Evolutionary conservation across 2,329 filamentous ascomycete genomes (phyloP), one percentile per base, ranked within the genome.

Genomic region (Fusarium tricinctum): DNA sequence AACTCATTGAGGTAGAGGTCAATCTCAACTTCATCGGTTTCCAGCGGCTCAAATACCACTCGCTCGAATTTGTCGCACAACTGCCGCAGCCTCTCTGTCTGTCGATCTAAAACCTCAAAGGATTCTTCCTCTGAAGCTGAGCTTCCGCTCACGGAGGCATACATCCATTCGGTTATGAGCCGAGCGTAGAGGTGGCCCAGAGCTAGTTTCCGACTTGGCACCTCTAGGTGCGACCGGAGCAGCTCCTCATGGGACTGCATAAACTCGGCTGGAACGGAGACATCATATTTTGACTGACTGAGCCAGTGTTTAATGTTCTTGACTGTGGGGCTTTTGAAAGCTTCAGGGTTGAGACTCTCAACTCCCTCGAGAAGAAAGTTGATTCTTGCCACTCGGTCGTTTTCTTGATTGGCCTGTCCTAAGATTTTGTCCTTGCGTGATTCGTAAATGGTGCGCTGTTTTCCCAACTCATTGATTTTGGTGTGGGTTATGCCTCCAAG

Each of bases 301-400:
- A 55, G 19, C 51, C 51, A 55, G 30, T 55, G 32, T 6, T 55
- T 55, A 32, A 55, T 55, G 5, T 55, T 55, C 15, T 50, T 55
- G 20, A 55, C 44, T 7, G 32, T 22, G 26, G 51, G 44, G 23
- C 23, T 55, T 15, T 39, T 8, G 23, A 30, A 55, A 13, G 51
- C 51, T 8, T 55, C 51, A 4, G 32, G 1, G 2, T 55, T 39
- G 7, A 55, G 44, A 2, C 7, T 50, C 22, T 35, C 6, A 5
- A 55, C 15, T 1, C 44, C 51, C n/a, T 55, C 17, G 0, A 55
- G 8, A 2, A 55, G 51, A 0, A 55, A 3, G 1, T 55, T 55
- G 13, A 55, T 39, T 10, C 44, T 39, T 19, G 32, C 0, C 7
- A 26, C 8, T 30, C 0, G 10, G 2, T 23, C 44, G 14, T 6